Conservation (phyloP, 106 monocot species). For the Allium sativum region DNA sequence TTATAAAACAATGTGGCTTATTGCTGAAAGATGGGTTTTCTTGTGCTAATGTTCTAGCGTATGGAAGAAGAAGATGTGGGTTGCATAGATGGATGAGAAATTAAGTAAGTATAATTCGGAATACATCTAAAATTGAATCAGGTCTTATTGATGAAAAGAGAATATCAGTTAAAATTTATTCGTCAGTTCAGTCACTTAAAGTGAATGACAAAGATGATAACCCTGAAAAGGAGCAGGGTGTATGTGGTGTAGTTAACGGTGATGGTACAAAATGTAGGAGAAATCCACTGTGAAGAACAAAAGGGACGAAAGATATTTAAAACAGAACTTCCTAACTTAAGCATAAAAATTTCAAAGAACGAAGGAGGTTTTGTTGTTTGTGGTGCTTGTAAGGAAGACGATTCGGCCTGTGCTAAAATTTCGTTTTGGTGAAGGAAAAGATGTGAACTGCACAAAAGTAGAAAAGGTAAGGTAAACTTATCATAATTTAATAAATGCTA, state of each 20-base stretch:
- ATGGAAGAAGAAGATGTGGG: constrained; percentile 46
- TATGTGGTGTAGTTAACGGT: constrained; percentile 30
- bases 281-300: constrained; percentile 32
- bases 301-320: constrained; percentile 21
- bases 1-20: constrained; percentile 12
- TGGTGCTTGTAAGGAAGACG: constrained; percentile 16
- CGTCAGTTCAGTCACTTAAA: no score
- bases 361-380: constrained; percentile 6
- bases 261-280: constrained; percentile 33
- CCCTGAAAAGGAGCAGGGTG: neutral
- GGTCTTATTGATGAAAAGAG: neutral
- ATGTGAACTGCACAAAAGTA: no score
- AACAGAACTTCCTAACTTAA: neutral
- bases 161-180: neutral
- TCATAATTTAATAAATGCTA: neutral
- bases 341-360: neutral
- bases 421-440: constrained; percentile 38
- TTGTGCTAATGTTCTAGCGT: constrained; percentile 20
- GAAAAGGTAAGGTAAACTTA: neutral
- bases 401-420: constrained; percentile 14
- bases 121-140: neutral
- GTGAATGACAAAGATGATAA: no score
- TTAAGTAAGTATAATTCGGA: neutral
- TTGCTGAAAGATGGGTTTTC: constrained; percentile 17
- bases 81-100: constrained; percentile 46